Percentiles rank a stretch among this genome's conserved stretches.
Evolutionary conservation across 2,329 filamentous ascomycete species (phyloP).

Genomic region (Sporothrix mexicana): DNA sequence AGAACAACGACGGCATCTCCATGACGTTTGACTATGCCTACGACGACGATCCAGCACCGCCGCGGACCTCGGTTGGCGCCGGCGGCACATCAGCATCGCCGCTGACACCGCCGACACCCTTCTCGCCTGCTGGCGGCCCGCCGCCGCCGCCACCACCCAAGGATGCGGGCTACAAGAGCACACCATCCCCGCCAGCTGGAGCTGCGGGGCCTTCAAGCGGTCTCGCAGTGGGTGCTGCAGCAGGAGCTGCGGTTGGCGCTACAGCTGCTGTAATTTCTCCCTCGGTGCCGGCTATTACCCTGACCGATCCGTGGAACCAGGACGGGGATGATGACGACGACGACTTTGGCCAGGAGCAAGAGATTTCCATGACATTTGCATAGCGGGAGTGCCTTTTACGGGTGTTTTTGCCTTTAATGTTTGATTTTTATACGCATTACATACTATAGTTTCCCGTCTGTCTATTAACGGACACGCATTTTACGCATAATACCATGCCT

Average conservation of each 20-base stretch:
- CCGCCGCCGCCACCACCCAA: conserved; percentile 44
- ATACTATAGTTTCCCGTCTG: background rate
- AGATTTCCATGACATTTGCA: conserved; percentile 84
- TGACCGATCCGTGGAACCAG: conserved; percentile 72
- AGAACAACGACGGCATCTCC: conserved; percentile 59
- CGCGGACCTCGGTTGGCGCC: background rate
- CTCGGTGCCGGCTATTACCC: conserved; percentile 57
- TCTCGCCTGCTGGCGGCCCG: conserved; percentile 27
- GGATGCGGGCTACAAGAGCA: conserved; percentile 39
- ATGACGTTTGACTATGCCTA: conserved; percentile 72
- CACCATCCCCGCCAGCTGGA: conserved; percentile 32
- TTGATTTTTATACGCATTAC: background rate
- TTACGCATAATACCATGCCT: background rate
- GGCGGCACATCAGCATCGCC: background rate
- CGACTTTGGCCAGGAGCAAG: conserved; percentile 73
- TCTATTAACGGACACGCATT: background rate
- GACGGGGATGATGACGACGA: conserved; percentile 64
- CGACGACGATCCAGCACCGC: conserved; percentile 41
- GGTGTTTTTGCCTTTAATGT: conserved; percentile 7
- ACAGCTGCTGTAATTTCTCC: conserved; percentile 44
- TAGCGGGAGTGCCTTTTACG: conserved; percentile 43
- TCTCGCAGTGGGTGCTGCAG: background rate
- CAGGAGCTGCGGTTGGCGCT: background rate
- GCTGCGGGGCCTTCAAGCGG: background rate
- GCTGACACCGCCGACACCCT: conserved; percentile 8